phyloP scores from a whole-genome alignment of 2,329 filamentous ascomycete genomes.

The Botrytis tulipae region DNA sequence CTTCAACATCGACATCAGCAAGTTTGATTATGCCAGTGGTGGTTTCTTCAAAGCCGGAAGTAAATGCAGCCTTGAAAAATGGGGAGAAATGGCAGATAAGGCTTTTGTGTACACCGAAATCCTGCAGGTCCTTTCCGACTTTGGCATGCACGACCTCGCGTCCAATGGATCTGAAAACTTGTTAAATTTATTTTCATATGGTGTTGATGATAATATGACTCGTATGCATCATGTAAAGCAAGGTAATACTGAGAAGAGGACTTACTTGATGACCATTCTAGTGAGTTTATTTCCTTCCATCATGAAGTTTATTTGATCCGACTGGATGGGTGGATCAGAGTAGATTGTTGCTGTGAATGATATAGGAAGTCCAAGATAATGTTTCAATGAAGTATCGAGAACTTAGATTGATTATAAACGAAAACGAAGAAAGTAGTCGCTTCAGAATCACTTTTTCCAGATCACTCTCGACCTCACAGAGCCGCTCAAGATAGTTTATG shows the following conservation, averaged over 20 bases:
- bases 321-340: background rate
- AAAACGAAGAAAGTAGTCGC: background rate
- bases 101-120: constrained; percentile 28
- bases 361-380: background rate
- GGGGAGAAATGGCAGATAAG: constrained; percentile 27
- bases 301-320: too few relatives aligned
- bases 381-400: too few relatives aligned
- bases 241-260: too few relatives aligned
- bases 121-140: constrained; percentile 19
- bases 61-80: constrained; percentile 28
- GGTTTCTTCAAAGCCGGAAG: constrained; percentile 22
- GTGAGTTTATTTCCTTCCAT: background rate
- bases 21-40: constrained; percentile 23
- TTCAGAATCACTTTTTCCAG: background rate
- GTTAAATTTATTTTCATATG: background rate
- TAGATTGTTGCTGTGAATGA: background rate
- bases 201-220: background rate
- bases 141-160: constrained; percentile 23
- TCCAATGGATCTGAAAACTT: background rate
- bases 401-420: background rate
- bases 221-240: too few relatives aligned
- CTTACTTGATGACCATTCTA: background rate
- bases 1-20: background rate
- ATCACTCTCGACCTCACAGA: background rate
- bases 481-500: too few relatives aligned